Conservation (phyloP, 305 asterid genomes). For the Coffea humblotiana region DNA sequence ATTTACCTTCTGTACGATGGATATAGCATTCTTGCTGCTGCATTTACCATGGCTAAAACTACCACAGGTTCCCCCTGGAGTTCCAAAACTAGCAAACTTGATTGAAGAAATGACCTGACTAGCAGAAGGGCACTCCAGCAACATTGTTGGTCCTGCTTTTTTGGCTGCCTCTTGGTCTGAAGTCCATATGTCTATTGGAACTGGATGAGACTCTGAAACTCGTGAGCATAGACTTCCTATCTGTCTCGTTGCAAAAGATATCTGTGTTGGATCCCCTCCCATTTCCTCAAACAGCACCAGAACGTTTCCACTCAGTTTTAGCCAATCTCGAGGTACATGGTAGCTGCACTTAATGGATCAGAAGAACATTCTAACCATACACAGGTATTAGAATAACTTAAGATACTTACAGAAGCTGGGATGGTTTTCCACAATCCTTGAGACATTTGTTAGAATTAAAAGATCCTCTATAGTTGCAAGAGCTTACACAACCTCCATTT, state of each 20-base stretch:
- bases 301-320: conserved; percentile 63
- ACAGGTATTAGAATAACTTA: background rate
- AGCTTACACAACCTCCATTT: conserved; percentile 45
- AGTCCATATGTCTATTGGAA: conserved; percentile 74
- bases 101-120: conserved; percentile 74
- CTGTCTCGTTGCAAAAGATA: conserved; percentile 65
- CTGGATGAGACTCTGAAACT: conserved; percentile 71
- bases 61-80: conserved; percentile 85
- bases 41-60: conserved; percentile 81
- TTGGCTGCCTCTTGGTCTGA: conserved; percentile 39
- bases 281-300: conserved; percentile 83
- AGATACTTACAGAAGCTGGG: conserved; percentile 68
- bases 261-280: conserved; percentile 84
- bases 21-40: conserved; percentile 61
- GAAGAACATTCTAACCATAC: background rate
- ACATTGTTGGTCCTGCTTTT: conserved; percentile 47
- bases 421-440: conserved; percentile 74
- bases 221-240: conserved; percentile 61
- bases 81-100: conserved; percentile 89
- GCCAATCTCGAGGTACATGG: conserved; percentile 94
- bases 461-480: conserved; percentile 73
- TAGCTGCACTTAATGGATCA: conserved; percentile 50
- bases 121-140: conserved; percentile 62
- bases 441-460: conserved; percentile 58
- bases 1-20: conserved; percentile 66